Evolutionary conservation across 148 eudicot genomes (phyloP).

Genomic region (Salicornia ramosissima): DNA sequence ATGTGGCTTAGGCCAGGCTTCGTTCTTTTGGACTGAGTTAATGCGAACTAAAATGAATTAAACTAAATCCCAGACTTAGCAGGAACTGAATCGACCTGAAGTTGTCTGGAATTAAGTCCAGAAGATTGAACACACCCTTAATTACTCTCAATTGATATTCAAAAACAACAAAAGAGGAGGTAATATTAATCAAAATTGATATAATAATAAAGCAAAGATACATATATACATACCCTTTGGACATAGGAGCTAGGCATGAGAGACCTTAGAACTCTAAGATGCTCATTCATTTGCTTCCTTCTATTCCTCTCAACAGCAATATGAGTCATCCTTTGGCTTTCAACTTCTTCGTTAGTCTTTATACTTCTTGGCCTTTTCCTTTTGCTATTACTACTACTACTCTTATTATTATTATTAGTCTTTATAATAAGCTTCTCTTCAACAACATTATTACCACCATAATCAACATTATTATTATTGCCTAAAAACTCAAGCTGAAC

Average conservation of each 20-base stretch:
- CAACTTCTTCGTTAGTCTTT: constrained; percentile 87
- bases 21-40: too few species aligned
- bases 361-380: constrained; percentile 74
- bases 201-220: background rate
- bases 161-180: too few species aligned
- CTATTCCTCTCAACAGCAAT: constrained; percentile 90
- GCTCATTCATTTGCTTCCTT: constrained; percentile 98
- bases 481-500: constrained; percentile 34
- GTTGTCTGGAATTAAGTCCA: too few species aligned
- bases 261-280: constrained; percentile 83
- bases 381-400: constrained; percentile 39
- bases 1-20: too few species aligned
- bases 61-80: too few species aligned
- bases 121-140: too few species aligned
- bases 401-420: constrained; percentile 34
- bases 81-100: too few species aligned
- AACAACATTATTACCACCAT: background rate
- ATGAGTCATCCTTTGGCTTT: constrained; percentile 95
- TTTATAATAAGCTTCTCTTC: constrained; percentile 26
- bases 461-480: too few species aligned
- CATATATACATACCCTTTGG: constrained; percentile 59
- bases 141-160: too few species aligned
- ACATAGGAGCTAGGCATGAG: constrained; percentile 99
- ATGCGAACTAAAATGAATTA: too few species aligned
- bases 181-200: too few species aligned